Evolutionary conservation across 192 early-diverging fungal genomes (phyloP), one percentile per base, ranked within the genome.

Genomic region (Coemansia sp.): DNA sequence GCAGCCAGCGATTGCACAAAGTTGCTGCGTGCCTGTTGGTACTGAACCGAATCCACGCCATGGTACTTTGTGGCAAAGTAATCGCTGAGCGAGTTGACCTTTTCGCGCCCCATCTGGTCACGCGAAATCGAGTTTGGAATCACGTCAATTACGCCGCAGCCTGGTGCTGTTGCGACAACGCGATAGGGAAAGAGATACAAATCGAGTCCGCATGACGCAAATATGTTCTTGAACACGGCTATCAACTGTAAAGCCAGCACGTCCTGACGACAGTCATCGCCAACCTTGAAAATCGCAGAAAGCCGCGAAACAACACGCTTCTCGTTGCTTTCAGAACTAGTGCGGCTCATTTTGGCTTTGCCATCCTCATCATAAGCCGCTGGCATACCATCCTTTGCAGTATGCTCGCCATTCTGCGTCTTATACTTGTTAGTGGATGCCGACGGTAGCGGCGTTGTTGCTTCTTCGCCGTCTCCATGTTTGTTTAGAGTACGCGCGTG

Each of bases 201-300:
- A 74, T 99, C 97, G 54, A 98, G 81, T 5, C 94, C 97, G 23
- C 91, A 89, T 40, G 87, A 89, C 0, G 90, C 88, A 61, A 97
- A 96, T 52, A 99, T 97, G 80, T 92, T 94, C 70, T 98, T 98
- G 85, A 98, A 99, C 41, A 97, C 90, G 1, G 93, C 93, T 84
- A 99, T 98, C 69, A 99, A 85, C 84, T 99, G 98, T 56, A 99
- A 77, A 4, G 98, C 97, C 67, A 99, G 86, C 18, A 99, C 92
- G 75, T 99, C 98, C 80, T 99, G 98, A 38, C 98, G 89, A 83
- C 98, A 99, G 82, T 99, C 97, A 68, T 99, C 98, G 64, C 98
- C 98, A 50, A 99, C 97, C 87, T 99, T 99, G 87, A 99, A 99
- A 64, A 99, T 99, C 1, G 94, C 91, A 6, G 92, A 91, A 72